Evolutionary conservation across 306 rosid species (phyloP).

Genomic region (Nissolia schottii): DNA sequence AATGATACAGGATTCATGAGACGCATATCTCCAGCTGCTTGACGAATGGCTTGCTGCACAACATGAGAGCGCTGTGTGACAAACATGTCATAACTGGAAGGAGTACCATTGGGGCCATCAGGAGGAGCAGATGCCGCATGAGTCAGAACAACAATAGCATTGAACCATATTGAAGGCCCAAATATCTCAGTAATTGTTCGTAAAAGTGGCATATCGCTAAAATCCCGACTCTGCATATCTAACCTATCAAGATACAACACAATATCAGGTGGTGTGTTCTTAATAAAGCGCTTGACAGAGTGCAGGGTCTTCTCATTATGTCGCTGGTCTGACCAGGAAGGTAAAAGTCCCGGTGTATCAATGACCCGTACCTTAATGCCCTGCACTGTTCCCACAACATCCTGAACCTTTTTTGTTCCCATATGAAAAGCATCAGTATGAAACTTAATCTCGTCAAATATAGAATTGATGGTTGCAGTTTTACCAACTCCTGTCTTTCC

Average conservation of each 20-base stretch:
- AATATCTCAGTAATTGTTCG: conserved; percentile 88
- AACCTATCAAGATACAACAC: conserved; percentile 91
- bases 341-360: conserved; percentile 94
- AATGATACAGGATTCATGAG: conserved; percentile 96
- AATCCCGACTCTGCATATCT: conserved; percentile 94
- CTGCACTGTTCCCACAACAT: conserved; percentile 91
- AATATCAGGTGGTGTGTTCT: conserved; percentile 94
- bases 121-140: conserved; percentile 99
- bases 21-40: conserved; percentile 99
- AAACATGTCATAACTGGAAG: conserved; percentile 92
- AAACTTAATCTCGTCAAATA: conserved; percentile 89
- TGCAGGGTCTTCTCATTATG: conserved; percentile 85
- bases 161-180: conserved; percentile 96
- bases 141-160: conserved; percentile 94
- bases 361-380: conserved; percentile 93
- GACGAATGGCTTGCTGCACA: conserved; percentile 99
- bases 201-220: conserved; percentile 91
- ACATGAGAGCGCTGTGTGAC: conserved; percentile 96
- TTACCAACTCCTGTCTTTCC: conserved; percentile 98
- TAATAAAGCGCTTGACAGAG: conserved; percentile 70
- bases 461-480: conserved; percentile 97
- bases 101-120: conserved; percentile 89
- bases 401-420: conserved; percentile 97
- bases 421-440: conserved; percentile 79
- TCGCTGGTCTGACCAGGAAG: conserved; percentile 86